Evolutionary conservation across 129 eudicot species (phyloP).

Genomic region (Chrysanthemum makinoi): DNA sequence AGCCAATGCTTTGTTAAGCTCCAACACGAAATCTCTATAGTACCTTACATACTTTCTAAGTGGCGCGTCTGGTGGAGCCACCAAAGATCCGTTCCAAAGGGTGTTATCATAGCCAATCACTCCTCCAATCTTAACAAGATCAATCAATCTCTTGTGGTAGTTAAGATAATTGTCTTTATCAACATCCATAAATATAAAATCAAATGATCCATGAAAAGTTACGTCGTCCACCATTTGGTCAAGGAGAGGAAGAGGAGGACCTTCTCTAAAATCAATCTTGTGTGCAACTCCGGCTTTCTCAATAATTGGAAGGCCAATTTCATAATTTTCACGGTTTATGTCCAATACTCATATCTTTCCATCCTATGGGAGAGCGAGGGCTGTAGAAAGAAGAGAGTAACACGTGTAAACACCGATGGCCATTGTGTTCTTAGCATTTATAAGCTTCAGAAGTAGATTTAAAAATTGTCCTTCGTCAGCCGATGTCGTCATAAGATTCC

Average conservation of each 20-base stretch:
- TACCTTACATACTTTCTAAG: conserved; percentile 27
- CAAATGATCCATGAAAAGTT: conserved; percentile 21
- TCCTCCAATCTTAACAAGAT: conserved; percentile 27
- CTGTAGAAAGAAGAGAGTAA: conserved; percentile 49
- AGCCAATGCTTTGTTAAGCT: conserved; percentile 31
- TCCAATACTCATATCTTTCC: conserved; percentile 34
- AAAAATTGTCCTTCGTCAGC: conserved; percentile 62
- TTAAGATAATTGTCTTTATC: conserved; percentile 32
- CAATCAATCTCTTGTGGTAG: conserved; percentile 26
- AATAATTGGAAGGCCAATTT: conserved; percentile 24
- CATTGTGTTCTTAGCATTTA: conserved; percentile 43
- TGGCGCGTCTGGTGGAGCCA: conserved; percentile 28
- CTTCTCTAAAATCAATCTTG: conserved; percentile 25
- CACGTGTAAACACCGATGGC: conserved; percentile 47
- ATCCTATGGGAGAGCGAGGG: conserved; percentile 46
- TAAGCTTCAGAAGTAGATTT: conserved; percentile 41
- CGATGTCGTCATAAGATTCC: conserved; percentile 58
- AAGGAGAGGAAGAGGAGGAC: conserved; percentile 23
- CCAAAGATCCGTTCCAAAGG: conserved; percentile 32
- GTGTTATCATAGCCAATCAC: conserved; percentile 34
- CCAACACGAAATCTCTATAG: conserved; percentile 29
- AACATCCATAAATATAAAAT: conserved; percentile 32
- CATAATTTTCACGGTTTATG: conserved; percentile 20
- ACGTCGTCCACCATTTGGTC: conserved; percentile 24
- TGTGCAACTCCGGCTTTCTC: conserved; percentile 26